Percentiles rank a stretch among this genome's conserved stretches.
Evolutionary conservation across 2,329 filamentous ascomycete genomes (phyloP).

Genomic region (Fusarium drepaniforme): DNA sequence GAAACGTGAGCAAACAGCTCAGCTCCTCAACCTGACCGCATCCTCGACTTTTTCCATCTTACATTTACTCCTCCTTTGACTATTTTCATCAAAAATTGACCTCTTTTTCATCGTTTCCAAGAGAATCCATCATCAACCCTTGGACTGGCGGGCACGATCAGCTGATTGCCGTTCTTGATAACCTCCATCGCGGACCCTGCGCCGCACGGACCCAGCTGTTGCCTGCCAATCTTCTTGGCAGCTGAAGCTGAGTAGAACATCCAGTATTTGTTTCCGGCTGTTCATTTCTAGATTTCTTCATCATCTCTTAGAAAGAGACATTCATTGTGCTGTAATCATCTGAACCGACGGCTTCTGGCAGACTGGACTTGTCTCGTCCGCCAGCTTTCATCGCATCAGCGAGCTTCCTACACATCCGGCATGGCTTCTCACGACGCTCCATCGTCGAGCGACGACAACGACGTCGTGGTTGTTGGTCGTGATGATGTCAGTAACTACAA

Average conservation of each 20-base stretch:
- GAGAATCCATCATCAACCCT: background rate
- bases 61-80: background rate
- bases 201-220: background rate
- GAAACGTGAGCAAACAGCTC: background rate
- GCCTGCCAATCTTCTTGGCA: background rate
- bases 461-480: slow-evolving; percentile 18
- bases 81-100: background rate
- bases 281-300: background rate
- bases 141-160: background rate
- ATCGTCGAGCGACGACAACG: slow-evolving; percentile 18
- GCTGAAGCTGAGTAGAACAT: background rate
- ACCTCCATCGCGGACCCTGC: background rate
- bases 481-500: slow-evolving; percentile 49
- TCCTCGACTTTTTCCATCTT: background rate
- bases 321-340: background rate
- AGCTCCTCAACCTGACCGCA: background rate
- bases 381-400: background rate
- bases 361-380: background rate
- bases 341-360: background rate
- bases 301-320: background rate
- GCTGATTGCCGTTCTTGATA: background rate
- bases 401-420: background rate
- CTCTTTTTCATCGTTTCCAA: background rate
- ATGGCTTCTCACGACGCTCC: background rate
- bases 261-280: background rate